A percentile compares a stretch with the other conserved stretches of the same genome.
Conservation (phyloP, 2,329 filamentous ascomycete species). For the Ceratocystiopsis minuta region DNA sequence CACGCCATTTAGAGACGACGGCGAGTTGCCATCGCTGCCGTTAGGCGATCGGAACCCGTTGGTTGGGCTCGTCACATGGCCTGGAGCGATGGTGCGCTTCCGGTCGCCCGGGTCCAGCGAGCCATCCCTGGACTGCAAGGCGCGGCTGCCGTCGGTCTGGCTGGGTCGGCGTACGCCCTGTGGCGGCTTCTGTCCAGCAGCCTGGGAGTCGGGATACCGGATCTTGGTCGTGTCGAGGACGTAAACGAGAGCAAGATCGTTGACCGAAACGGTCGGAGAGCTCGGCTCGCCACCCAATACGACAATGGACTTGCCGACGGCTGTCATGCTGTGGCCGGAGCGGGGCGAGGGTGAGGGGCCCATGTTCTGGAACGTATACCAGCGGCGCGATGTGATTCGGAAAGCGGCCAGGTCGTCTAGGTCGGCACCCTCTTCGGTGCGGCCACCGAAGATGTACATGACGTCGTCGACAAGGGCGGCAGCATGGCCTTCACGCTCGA, state of each 20-base stretch:
- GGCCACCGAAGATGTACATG: slow-evolving; percentile 97
- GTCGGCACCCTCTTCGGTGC: slow-evolving; percentile 83
- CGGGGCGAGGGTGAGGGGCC: slow-evolving; percentile 83
- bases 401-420: slow-evolving; percentile 81
- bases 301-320: slow-evolving; percentile 79
- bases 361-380: slow-evolving; percentile 99
- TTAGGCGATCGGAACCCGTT: slow-evolving; percentile 26
- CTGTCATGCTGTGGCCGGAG: slow-evolving; percentile 95
- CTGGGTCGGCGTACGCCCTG: slow-evolving; percentile 16
- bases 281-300: slow-evolving; percentile 90
- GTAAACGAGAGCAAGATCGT: slow-evolving; percentile 77
- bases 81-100: slow-evolving; percentile 25
- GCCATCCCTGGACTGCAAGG: slow-evolving; percentile 28
- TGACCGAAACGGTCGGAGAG: slow-evolving; percentile 60
- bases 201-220: slow-evolving; percentile 63
- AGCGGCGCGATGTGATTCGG: slow-evolving; percentile 58
- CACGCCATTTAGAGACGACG: slow-evolving; percentile 10
- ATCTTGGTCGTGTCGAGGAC: slow-evolving; percentile 92
- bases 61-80: slow-evolving; percentile 17
- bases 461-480: slow-evolving; percentile 88
- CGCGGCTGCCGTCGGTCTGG: slow-evolving; percentile 18
- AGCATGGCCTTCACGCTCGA: slow-evolving; percentile 83
- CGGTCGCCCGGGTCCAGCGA: slow-evolving; percentile 32
- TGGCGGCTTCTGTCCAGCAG: slow-evolving; percentile 11
- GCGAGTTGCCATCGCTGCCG: slow-evolving; percentile 20